Evolutionary conservation across 179 eudicot species (phyloP).

Genomic region (Patellifolia procumbens): DNA sequence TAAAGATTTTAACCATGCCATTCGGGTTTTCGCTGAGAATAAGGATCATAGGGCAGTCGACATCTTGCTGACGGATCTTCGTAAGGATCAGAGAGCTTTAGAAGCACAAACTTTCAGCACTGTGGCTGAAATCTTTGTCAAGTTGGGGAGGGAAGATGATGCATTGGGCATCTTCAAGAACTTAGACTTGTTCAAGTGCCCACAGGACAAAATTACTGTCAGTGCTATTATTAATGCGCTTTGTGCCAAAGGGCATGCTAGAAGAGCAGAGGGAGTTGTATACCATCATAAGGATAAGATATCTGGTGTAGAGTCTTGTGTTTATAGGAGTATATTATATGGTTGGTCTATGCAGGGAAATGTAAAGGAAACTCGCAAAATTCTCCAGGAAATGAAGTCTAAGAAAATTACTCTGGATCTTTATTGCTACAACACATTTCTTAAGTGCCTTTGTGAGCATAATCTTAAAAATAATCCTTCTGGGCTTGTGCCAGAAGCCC

Average conservation of each 20-base stretch:
- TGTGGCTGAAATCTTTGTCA: conserved; percentile 52
- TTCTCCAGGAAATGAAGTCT: conserved; percentile 57
- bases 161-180: conserved; percentile 71
- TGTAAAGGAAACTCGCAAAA: conserved; percentile 57
- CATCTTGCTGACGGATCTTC: conserved; percentile 48
- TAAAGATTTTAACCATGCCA: conserved; percentile 45
- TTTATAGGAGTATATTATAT: conserved; percentile 51
- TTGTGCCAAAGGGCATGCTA: conserved; percentile 58
- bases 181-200: conserved; percentile 50
- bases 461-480: conserved; percentile 54
- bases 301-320: conserved; percentile 44
- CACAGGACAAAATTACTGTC: conserved; percentile 49
- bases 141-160: conserved; percentile 56
- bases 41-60: conserved; percentile 59
- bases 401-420: conserved; percentile 48
- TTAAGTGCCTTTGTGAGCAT: conserved; percentile 59
- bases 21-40: conserved; percentile 52
- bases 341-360: conserved; percentile 59
- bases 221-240: conserved; percentile 54
- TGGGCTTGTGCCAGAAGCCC: conserved; percentile 65
- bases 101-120: conserved; percentile 44
- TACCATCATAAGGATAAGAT: conserved; percentile 54
- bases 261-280: conserved; percentile 57
- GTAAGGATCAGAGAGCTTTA: conserved; percentile 47
- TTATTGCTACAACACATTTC: conserved; percentile 56